phyloP scores from a whole-genome alignment of 352 stramenopile genomes.

The Globisporangium irregulare region DNA sequence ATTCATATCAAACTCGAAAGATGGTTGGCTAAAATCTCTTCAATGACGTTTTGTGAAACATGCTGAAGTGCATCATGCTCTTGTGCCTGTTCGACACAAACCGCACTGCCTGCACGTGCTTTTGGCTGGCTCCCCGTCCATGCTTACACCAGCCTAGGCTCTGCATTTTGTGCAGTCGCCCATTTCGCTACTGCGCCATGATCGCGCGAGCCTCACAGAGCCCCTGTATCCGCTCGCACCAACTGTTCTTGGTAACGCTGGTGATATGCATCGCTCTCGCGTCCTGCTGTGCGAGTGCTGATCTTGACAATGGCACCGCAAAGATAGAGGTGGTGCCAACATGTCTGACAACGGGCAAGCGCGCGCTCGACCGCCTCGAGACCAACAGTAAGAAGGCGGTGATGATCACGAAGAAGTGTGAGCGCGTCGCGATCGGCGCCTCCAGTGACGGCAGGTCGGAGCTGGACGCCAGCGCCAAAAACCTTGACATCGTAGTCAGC shows the following conservation, averaged over 20 bases:
- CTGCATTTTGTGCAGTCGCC: not conserved
- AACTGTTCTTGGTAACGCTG: not conserved
- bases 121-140: not conserved
- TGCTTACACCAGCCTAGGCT: not conserved
- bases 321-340: not conserved
- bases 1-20: not conserved
- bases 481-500: not conserved
- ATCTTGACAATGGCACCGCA: not conserved
- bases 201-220: not conserved
- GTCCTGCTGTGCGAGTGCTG: not conserved
- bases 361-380: conserved; percentile 1
- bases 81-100: not conserved
- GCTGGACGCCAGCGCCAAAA: conserved; percentile 6
- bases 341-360: not conserved
- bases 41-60: not conserved
- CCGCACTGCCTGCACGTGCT: not conserved
- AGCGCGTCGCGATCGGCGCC: not conserved
- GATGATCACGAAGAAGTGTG: conserved; percentile 10
- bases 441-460: not conserved
- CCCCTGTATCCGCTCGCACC: not conserved
- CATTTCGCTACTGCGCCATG: not conserved
- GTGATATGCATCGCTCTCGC: not conserved
- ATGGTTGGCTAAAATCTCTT: not conserved
- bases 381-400: not conserved
- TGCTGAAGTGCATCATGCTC: not conserved